Evolutionary conservation across 306 rosid species (phyloP).

Genomic region (Hylodesmum podocarpum): DNA sequence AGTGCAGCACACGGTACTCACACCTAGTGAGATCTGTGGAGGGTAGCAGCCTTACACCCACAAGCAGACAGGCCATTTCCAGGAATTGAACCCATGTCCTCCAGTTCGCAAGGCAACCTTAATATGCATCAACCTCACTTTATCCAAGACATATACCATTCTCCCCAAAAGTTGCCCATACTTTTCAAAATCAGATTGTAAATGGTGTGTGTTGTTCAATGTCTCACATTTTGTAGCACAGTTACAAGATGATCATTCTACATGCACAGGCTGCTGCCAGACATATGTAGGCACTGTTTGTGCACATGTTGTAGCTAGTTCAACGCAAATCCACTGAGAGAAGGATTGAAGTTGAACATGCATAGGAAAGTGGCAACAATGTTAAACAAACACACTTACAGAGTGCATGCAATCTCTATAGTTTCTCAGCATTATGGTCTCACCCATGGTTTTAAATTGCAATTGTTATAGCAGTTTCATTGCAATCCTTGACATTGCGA

Average conservation of each 20-base stretch:
- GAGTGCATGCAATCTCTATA: neutral
- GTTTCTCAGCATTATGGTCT: neutral
- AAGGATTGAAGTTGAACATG: neutral
- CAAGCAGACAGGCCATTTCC: neutral
- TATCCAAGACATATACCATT: neutral
- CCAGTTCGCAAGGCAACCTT: neutral
- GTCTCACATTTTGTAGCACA: neutral
- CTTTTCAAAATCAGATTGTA: neutral
- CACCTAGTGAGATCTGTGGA: neutral
- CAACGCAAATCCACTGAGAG: neutral
- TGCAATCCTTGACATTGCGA: too few relatives aligned
- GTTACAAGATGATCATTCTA: neutral
- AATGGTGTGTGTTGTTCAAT: neutral
- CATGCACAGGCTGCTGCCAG: neutral
- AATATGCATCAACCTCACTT: neutral
- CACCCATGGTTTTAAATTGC: neutral
- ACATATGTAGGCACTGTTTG: neutral
- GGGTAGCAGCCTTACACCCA: neutral
- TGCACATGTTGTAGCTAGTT: neutral
- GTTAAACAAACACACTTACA: neutral
- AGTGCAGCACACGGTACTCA: neutral
- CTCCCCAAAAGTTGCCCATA: neutral
- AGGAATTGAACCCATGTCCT: neutral
- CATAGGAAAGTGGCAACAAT: neutral
- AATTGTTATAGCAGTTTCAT: too few relatives aligned